Percentiles rank a stretch among this genome's conserved stretches.
Evolutionary conservation across 352 stramenopile species (phyloP).

Genomic region (Phytophthora crassamura): DNA sequence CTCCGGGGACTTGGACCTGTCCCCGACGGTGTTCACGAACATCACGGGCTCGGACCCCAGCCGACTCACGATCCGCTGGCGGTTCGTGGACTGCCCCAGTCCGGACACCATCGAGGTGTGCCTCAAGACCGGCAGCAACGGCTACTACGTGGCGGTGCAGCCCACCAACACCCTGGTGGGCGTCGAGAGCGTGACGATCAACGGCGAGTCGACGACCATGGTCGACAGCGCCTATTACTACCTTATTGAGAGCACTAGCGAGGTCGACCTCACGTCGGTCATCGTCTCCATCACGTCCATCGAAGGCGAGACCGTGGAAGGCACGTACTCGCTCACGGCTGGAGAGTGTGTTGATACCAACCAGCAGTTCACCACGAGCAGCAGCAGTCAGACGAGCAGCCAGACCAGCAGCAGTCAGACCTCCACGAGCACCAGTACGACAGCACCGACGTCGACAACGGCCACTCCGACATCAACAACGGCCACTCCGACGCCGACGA

Average conservation of each 20-base stretch:
- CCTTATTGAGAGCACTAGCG: slow-evolving; percentile 39
- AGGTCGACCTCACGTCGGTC: slow-evolving; percentile 42
- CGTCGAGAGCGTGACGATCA: slow-evolving; percentile 62
- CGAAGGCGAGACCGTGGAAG: slow-evolving; percentile 50
- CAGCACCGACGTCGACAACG: slow-evolving; percentile 14
- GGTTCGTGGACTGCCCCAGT: slow-evolving; percentile 64
- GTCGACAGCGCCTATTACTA: slow-evolving; percentile 73
- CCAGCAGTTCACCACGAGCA: slow-evolving; percentile 46
- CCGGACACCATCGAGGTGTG: slow-evolving; percentile 63
- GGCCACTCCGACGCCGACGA: slow-evolving; percentile 1
- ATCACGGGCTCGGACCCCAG: slow-evolving; percentile 65
- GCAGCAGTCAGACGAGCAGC: slow-evolving; percentile 26
- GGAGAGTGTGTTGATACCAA: slow-evolving; percentile 50
- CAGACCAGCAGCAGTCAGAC: slow-evolving; percentile 23
- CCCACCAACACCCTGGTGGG: slow-evolving; percentile 55
- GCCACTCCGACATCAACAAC: slow-evolving; percentile 18
- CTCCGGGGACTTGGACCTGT: slow-evolving; percentile 68
- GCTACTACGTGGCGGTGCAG: slow-evolving; percentile 61
- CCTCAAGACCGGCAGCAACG: slow-evolving; percentile 67
- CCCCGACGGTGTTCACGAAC: slow-evolving; percentile 63
- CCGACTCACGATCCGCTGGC: slow-evolving; percentile 60
- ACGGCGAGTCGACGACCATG: slow-evolving; percentile 58
- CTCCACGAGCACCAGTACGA: slow-evolving; percentile 18
- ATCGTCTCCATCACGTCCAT: slow-evolving; percentile 58
- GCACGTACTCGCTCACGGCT: slow-evolving; percentile 57